These are phyloP conservation scores for Aspergillus oerlinghausenensis DNA, from an alignment of 2,329 filamentous ascomycete genomes.

Conservation along the genomic window DNA sequence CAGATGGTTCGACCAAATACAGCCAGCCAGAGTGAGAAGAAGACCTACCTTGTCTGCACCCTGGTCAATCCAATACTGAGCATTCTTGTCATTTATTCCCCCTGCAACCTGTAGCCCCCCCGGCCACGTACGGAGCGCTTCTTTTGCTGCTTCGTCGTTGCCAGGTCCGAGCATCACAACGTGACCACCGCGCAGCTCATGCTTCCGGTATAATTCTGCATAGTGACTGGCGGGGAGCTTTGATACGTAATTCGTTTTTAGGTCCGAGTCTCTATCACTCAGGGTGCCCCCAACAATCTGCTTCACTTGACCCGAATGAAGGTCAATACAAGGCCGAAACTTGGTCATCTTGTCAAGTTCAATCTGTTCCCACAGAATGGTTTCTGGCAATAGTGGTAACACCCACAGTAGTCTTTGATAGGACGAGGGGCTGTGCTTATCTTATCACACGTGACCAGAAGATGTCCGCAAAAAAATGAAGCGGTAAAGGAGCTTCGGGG, in stretches of 20 bases:
- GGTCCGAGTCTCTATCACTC: slow-evolving; percentile 57
- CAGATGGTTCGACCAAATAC: neutral
- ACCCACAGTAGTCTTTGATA: slow-evolving; percentile 10
- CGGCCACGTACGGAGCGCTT: slow-evolving; percentile 75
- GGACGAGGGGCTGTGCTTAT: slow-evolving; percentile 21
- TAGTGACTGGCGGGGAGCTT: slow-evolving; percentile 76
- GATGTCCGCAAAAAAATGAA: neutral
- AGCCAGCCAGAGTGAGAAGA: slow-evolving; percentile 7
- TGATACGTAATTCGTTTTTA: slow-evolving; percentile 92
- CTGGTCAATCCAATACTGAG: slow-evolving; percentile 75
- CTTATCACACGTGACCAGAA: slow-evolving; percentile 37
- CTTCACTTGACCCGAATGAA: slow-evolving; percentile 96
- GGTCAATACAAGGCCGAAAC: slow-evolving; percentile 93
- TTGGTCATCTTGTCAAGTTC: slow-evolving; percentile 64
- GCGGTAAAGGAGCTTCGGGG: slow-evolving; percentile 18
- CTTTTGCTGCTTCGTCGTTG: slow-evolving; percentile 73
- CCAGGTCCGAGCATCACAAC: slow-evolving; percentile 94
- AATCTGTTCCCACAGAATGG: slow-evolving; percentile 4
- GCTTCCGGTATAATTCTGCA: slow-evolving; percentile 72
- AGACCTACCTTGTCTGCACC: slow-evolving; percentile 80
- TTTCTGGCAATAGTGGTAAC: slow-evolving; percentile 10
- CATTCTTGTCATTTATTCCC: slow-evolving; percentile 85
- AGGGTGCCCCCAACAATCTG: slow-evolving; percentile 97
- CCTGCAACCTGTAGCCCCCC: slow-evolving; percentile 82
- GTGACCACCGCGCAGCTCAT: slow-evolving; percentile 73